Evolutionary conservation across 2,329 filamentous ascomycete species (phyloP), one percentile per base, ranked within the genome.

Genomic region (Pochonia chlamydosporia): DNA sequence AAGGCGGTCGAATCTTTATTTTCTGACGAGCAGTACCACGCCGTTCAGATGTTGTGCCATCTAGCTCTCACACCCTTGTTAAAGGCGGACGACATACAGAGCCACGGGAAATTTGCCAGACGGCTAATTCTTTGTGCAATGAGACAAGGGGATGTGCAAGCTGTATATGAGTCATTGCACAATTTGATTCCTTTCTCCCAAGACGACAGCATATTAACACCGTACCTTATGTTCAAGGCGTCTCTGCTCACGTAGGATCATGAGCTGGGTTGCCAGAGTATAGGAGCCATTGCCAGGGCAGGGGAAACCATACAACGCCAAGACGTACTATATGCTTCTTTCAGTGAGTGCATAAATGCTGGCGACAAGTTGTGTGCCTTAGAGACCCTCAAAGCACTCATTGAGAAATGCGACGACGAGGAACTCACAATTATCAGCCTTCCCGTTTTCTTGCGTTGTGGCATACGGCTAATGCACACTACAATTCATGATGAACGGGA

Each of bases 291-390:
- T 76, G 74, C 47, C 71, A 71, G n/a, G 61, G 70, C 6, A 70
- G 73, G 0, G 61, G 69, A 1, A 73, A 76, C 20, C 76, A 83
- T 28, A 48, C 39, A 57, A 25, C 55, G 52, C 2, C 70, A 73
- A 18, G 80, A 81, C 13, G 78, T 89, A 37, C 71, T 96, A 1
- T 89, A 91, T 53, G 87, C 89, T 1, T 96, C 90, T 56, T 79
- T 89, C 20, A 69, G 89, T 24, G 89, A 95, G 62, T 85, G 89
- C 3, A 82, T 90, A 43, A 72, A 81, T 52, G 69, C 71, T 1
- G 80, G 82, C 0, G 79, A 89, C 51, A 82, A 76, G 43, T 52
- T 69, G 0, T 80, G 84, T 52, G 78, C 83, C 0, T 48, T 69
- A 21, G 52, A 56, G 11, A 66, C 67, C 7, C 57, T 72, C 26